Conservation (phyloP, 176 grass and related monocot species). For the Carex myosuroides region DNA sequence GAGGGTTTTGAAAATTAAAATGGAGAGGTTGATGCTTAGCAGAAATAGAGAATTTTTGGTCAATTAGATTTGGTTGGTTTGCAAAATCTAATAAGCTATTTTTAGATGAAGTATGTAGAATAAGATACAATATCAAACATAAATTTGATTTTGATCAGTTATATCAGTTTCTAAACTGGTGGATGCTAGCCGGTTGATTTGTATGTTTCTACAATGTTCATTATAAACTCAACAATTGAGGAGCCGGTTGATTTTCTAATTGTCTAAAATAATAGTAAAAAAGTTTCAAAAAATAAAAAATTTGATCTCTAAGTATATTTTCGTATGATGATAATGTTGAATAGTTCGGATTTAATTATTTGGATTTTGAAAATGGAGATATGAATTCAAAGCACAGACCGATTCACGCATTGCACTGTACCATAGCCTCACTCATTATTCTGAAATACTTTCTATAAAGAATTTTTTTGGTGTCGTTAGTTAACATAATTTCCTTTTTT, state of each 20-base stretch:
- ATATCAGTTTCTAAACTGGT: not conserved
- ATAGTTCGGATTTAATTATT: too few species aligned
- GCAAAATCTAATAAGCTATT: not conserved
- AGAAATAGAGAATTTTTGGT: not conserved
- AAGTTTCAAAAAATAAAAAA: too few species aligned
- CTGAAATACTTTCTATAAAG: not conserved
- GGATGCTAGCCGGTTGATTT: not conserved
- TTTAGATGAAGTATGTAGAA: conserved; percentile 4
- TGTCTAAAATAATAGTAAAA: too few species aligned
- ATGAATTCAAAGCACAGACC: too few species aligned
- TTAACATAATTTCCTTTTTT: not conserved
- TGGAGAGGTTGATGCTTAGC: not conserved
- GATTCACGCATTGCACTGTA: too few species aligned
- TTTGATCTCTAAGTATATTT: too few species aligned
- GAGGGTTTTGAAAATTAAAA: not conserved
- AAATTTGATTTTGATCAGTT: not conserved
- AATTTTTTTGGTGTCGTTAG: not conserved
- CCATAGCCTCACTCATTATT: not conserved
- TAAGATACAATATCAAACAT: not conserved
- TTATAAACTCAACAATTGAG: not conserved
- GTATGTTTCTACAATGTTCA: not conserved
- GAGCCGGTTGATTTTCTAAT: too few species aligned
- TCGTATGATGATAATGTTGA: too few species aligned
- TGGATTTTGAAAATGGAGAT: too few species aligned
- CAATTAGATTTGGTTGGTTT: not conserved